Conservation (phyloP, 2,329 filamentous ascomycete species). For the Cryphonectria japonica region DNA sequence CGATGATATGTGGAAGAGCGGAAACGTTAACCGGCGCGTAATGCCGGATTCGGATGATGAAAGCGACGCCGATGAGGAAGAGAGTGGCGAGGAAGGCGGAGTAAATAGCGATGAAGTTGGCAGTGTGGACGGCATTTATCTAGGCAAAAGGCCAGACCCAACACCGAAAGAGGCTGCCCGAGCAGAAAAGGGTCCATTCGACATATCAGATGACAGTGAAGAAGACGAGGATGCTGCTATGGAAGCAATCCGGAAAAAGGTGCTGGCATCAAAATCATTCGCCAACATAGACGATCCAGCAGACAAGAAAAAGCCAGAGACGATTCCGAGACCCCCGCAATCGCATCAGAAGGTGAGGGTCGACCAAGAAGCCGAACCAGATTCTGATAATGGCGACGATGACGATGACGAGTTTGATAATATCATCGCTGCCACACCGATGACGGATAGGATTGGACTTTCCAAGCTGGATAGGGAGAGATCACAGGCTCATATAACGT, state of each 20-base stretch:
- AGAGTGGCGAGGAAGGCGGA: constrained; percentile 48
- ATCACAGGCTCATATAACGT: constrained; percentile 51
- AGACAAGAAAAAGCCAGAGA: constrained; percentile 61
- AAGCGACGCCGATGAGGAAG: constrained; percentile 52
- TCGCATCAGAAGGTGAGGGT: constrained; percentile 66
- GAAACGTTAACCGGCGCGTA: constrained; percentile 77
- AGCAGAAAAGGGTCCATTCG: constrained; percentile 68
- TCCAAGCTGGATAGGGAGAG: constrained; percentile 60
- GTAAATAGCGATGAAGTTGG: constrained; percentile 48
- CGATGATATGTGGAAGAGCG: constrained; percentile 85
- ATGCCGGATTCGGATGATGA: constrained; percentile 49
- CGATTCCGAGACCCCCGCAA: constrained; percentile 62
- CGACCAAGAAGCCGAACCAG: constrained; percentile 66
- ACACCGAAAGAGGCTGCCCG: constrained; percentile 33
- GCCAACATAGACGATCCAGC: constrained; percentile 56
- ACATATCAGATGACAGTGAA: constrained; percentile 77
- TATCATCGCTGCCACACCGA: constrained; percentile 88
- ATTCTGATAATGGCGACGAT: constrained; percentile 53
- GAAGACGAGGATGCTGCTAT: constrained; percentile 86
- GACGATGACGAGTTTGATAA: constrained; percentile 85
- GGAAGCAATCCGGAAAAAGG: constrained; percentile 86
- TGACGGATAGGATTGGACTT: constrained; percentile 81
- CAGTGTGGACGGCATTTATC: constrained; percentile 61
- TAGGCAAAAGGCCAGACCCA: constrained; percentile 56
- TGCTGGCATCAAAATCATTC: constrained; percentile 92